Evolutionary conservation across 1,139 yeast species (phyloP), one percentile per base, ranked within the genome.

Genomic region (Blastobotrys malaysiensis): DNA sequence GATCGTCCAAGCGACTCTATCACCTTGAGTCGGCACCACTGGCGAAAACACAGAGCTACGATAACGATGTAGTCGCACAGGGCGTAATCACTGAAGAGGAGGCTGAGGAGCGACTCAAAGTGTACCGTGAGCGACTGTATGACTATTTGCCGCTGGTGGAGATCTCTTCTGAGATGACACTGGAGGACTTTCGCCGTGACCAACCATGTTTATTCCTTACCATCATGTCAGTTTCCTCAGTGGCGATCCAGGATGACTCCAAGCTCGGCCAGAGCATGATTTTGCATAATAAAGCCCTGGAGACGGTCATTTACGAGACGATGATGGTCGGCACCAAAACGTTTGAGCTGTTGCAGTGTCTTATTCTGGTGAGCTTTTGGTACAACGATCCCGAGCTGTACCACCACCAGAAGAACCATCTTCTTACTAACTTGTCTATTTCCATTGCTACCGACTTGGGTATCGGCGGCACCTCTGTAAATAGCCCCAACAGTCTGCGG

Each of bases 381-480:
- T 88, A 88, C 67, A 88, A 86, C 61, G 81, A 88, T 5, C 89
- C 96, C 0, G 96, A 88, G 68, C 73, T 88, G 61, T 86, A 87
- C 59, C 86, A 83, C 60, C 87, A 86, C 63, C 80, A 95, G 57
- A 79, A 95, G 52, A 84, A 84, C 60, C 95, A 88, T 66, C 71
- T 88, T 54, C 76, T 88, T 60, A 81, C 84, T 54, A 76, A 81
- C 9, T 72, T 88, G 26, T 81, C 90, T 51, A 82, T 85, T n/a
- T 77, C 85, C 2, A 73, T 90, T 69, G 78, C 87, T 1, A 85
- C 82, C 59, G 97, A 90, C 66, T 69, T 89, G 56, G 96, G 96
- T 0, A 76, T 88, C 6, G 81, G 83, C n/a, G 72, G 72, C n/a
- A 61, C 61, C 59, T 66, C 47, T 52, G 66, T 51, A 55, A 65